Evolutionary conservation across 371 early-diverging fungal species (phyloP).

Genomic region (Apophysomyces elegans): DNA sequence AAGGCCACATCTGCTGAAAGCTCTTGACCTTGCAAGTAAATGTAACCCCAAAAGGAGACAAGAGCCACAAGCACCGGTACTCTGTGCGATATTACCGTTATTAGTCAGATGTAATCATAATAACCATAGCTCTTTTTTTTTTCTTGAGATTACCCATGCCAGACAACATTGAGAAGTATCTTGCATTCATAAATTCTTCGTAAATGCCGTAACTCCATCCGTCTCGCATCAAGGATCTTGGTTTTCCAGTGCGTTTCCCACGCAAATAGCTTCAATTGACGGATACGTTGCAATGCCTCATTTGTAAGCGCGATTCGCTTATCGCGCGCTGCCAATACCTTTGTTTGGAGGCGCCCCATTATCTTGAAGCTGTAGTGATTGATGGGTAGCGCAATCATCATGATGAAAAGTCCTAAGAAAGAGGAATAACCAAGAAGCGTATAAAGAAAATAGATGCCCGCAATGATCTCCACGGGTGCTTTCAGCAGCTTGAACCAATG

Average conservation of each 20-base stretch:
- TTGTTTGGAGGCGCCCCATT: conserved; percentile 52
- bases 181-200: conserved; percentile 32
- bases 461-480: conserved; percentile 57
- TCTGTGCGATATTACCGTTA: conserved; percentile 14
- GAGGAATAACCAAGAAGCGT: conserved; percentile 68
- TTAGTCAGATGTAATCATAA: too few species aligned
- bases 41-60: conserved; percentile 59
- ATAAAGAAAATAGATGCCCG: conserved; percentile 68
- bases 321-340: conserved; percentile 55
- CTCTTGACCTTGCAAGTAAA: conserved; percentile 51
- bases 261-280: conserved; percentile 74
- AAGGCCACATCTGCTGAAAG: conserved; percentile 67
- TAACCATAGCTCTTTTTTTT: too few species aligned
- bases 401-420: conserved; percentile 65
- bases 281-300: conserved; percentile 65
- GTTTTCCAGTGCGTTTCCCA: conserved; percentile 55
- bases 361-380: conserved; percentile 58
- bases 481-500: conserved; percentile 30
- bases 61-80: conserved; percentile 62
- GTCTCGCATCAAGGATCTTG: conserved; percentile 49
- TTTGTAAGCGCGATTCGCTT: conserved; percentile 57
- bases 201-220: conserved; percentile 53
- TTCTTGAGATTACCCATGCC: conserved; percentile 33
- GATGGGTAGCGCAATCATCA: conserved; percentile 54
- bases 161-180: conserved; percentile 33